phyloP scores from a whole-genome alignment of 2,329 filamentous ascomycete genomes.

The Coniochaeta prunicola region DNA sequence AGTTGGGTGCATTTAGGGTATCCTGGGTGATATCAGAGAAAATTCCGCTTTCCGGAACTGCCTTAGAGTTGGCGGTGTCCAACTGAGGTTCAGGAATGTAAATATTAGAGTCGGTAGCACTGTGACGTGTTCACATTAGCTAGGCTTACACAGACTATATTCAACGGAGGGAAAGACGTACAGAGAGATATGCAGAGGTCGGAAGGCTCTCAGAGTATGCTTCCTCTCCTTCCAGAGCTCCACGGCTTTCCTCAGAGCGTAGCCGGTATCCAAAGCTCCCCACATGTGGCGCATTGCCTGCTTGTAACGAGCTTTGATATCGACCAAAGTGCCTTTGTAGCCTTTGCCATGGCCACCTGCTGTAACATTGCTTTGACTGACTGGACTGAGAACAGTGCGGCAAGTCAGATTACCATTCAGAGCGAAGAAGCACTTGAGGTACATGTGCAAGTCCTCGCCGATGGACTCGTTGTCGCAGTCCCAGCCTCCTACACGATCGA shows the following conservation, averaged over 20 bases:
- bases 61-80: constrained; percentile 29
- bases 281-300: constrained; percentile 72
- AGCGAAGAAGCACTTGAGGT: constrained; percentile 70
- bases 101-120: constrained; percentile 25
- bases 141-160: background rate
- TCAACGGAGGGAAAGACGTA: constrained; percentile 14
- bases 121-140: constrained; percentile 15
- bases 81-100: constrained; percentile 39
- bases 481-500: constrained; percentile 66
- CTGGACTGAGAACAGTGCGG: constrained; percentile 57
- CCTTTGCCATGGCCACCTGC: constrained; percentile 48
- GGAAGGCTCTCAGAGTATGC: constrained; percentile 46
- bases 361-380: constrained; percentile 66
- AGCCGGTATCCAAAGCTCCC: constrained; percentile 64
- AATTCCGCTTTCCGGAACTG: constrained; percentile 38
- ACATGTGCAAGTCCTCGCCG: constrained; percentile 72
- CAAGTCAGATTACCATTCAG: constrained; percentile 62
- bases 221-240: constrained; percentile 52
- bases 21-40: constrained; percentile 48
- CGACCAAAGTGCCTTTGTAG: constrained; percentile 44
- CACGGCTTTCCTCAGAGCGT: constrained; percentile 49
- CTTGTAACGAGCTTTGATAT: constrained; percentile 60
- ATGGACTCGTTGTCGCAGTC: constrained; percentile 65
- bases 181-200: constrained; percentile 46
- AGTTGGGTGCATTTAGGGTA: constrained; percentile 43